Evolutionary conservation across 805 yeast species (phyloP).

Genomic region (Pichia manshurica): DNA sequence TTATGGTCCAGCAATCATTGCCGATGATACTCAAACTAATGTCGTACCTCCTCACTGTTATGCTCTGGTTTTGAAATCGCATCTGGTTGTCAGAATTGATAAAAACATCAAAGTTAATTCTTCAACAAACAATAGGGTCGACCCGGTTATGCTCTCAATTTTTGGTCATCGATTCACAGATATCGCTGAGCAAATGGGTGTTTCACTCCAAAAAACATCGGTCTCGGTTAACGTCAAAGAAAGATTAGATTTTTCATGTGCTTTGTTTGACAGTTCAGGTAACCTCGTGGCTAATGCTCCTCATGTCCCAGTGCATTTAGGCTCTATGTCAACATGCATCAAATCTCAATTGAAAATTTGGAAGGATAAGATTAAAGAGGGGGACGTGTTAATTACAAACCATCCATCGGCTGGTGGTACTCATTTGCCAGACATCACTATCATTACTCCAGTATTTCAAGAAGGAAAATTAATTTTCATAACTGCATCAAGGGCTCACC

Average conservation of each 20-base stretch:
- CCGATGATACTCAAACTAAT: conserved; percentile 77
- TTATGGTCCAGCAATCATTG: conserved; percentile 68
- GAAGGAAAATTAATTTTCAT: conserved; percentile 62
- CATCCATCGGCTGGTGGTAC: conserved; percentile 85
- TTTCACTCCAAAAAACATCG: conserved; percentile 69
- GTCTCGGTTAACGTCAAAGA: conserved; percentile 82
- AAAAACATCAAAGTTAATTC: neutral
- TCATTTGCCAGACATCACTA: conserved; percentile 86
- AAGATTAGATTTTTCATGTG: conserved; percentile 78
- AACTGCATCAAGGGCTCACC: conserved; percentile 93
- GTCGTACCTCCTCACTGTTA: conserved; percentile 56
- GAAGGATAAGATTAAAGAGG: conserved; percentile 57
- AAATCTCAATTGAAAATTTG: conserved; percentile 58
- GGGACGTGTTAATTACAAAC: conserved; percentile 72
- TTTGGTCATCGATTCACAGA: conserved; percentile 84
- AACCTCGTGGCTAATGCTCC: conserved; percentile 84
- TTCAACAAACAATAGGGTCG: conserved; percentile 30
- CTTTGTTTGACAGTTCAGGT: conserved; percentile 70
- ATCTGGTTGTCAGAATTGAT: conserved; percentile 33
- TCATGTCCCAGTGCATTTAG: conserved; percentile 79
- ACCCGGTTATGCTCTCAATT: conserved; percentile 68
- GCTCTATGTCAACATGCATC: conserved; percentile 80
- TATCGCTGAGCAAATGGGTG: conserved; percentile 87
- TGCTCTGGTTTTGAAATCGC: conserved; percentile 53
- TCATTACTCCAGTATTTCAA: conserved; percentile 80